Conservation (phyloP, 2,329 filamentous ascomycete genomes). For the Cladophialophora yegresii region DNA sequence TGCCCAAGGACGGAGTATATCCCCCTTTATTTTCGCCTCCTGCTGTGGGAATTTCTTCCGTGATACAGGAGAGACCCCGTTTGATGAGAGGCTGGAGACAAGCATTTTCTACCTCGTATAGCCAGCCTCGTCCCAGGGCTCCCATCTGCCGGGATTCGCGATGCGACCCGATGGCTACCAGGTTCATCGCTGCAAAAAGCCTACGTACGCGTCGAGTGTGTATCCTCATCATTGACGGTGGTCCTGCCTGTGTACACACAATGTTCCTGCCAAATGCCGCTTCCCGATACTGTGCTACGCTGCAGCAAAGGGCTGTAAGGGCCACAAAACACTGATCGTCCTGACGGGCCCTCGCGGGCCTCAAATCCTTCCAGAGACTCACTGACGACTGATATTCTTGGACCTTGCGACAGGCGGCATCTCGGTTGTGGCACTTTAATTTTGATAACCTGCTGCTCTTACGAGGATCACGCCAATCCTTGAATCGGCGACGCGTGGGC, state of each 20-base stretch:
- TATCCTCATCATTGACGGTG: not conserved
- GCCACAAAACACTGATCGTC: not conserved
- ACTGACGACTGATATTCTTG: not conserved
- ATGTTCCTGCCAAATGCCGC: not conserved
- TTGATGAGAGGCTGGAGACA: constrained; percentile 12
- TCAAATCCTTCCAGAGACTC: not conserved
- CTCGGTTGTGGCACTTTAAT: constrained; percentile 12
- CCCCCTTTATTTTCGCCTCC: not conserved
- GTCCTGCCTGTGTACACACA: not conserved
- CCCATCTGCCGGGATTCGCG: not conserved
- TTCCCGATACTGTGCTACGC: not conserved
- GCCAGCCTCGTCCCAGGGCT: not conserved
- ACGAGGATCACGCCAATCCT: not conserved
- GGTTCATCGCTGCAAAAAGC: not conserved
- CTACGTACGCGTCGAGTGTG: not conserved
- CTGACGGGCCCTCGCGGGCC: not conserved
- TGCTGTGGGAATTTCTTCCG: not conserved
- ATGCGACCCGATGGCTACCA: not conserved
- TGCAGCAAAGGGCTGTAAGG: not conserved
- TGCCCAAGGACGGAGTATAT: not conserved
- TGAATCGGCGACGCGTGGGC: not conserved
- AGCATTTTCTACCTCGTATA: constrained; percentile 14
- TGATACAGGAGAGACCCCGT: not conserved
- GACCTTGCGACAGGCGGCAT: constrained; percentile 4
- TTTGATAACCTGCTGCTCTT: not conserved